These are phyloP conservation scores for Sistotremastrum suecicum DNA, from an alignment of 768 basidiomycete species.

Conservation along the genomic window DNA sequence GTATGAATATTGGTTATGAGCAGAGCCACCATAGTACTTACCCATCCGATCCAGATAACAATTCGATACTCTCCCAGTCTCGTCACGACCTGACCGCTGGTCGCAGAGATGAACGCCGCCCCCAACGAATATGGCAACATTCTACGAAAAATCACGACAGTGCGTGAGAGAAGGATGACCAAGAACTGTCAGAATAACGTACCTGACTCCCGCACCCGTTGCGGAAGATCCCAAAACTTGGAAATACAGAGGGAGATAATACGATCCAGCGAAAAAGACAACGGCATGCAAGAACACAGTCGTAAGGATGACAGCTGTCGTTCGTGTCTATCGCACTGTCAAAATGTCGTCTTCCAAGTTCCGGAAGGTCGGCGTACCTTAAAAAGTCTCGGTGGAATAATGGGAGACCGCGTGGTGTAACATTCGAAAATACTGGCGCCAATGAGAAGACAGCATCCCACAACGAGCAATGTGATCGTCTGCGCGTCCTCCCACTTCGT, in stretches of 20 bases:
- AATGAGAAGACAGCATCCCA: conserved; percentile 43
- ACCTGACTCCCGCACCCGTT: conserved; percentile 55
- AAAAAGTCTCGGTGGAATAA: conserved; percentile 64
- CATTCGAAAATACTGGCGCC: conserved; percentile 41
- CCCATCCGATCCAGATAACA: conserved; percentile 49
- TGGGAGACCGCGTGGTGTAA: conserved; percentile 49
- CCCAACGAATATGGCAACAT: conserved; percentile 68
- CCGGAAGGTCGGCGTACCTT: conserved; percentile 37
- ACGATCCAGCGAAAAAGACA: conserved; percentile 47
- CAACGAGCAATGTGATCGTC: conserved; percentile 47
- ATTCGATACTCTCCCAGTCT: conserved; percentile 43
- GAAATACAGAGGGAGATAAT: conserved; percentile 64
- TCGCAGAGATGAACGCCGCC: conserved; percentile 34
- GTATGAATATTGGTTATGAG: neutral
- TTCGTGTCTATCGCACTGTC: conserved; percentile 39
- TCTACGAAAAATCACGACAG: conserved; percentile 19
- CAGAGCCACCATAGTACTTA: conserved; percentile 2
- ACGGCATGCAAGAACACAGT: conserved; percentile 48
- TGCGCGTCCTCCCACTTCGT: conserved; percentile 43
- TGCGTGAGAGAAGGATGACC: neutral
- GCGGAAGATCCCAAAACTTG: conserved; percentile 68
- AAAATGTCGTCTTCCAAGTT: no score
- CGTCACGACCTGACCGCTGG: conserved; percentile 44
- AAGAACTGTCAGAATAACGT: conserved; percentile 7
- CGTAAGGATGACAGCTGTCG: conserved; percentile 46